phyloP scores from a whole-genome alignment of 441 rosid genomes.

The Arabidopsis hybrid region DNA sequence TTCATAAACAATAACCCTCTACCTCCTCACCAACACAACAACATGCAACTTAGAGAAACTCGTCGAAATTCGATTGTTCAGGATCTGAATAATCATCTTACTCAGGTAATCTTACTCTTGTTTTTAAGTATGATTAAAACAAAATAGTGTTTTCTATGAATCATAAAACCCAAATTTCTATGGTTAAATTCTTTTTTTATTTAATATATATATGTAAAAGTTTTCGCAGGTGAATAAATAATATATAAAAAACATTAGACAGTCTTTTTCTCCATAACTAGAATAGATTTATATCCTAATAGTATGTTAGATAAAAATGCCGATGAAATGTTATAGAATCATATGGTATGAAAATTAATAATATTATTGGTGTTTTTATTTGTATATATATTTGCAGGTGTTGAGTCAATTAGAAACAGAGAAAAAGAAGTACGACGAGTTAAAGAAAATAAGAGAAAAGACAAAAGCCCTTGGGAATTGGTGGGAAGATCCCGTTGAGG shows the following conservation, averaged over 20 bases:
- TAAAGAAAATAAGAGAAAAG: slow-evolving; percentile 44
- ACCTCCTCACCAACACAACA: slow-evolving; percentile 13
- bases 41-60: slow-evolving; percentile 51
- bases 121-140: neutral
- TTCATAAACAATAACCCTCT: slow-evolving; percentile 44
- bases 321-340: too few relatives aligned
- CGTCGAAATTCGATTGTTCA: slow-evolving; percentile 49
- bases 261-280: too few relatives aligned
- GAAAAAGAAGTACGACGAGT: slow-evolving; percentile 49
- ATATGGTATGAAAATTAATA: too few relatives aligned
- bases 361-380: too few relatives aligned
- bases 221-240: neutral
- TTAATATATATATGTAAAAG: neutral
- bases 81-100: slow-evolving; percentile 52
- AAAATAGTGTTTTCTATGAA: neutral
- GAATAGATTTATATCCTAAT: too few relatives aligned
- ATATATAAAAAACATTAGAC: too few relatives aligned
- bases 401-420: slow-evolving; percentile 43
- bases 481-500: slow-evolving; percentile 60
- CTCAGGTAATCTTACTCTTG: slow-evolving; percentile 44
- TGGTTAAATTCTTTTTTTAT: neutral
- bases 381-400: neutral
- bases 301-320: too few relatives aligned
- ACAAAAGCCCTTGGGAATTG: slow-evolving; percentile 39
- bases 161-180: neutral